Evolutionary conservation across 2,329 filamentous ascomycete species (phyloP).

Genomic region (Colletotrichum eremochloae): DNA sequence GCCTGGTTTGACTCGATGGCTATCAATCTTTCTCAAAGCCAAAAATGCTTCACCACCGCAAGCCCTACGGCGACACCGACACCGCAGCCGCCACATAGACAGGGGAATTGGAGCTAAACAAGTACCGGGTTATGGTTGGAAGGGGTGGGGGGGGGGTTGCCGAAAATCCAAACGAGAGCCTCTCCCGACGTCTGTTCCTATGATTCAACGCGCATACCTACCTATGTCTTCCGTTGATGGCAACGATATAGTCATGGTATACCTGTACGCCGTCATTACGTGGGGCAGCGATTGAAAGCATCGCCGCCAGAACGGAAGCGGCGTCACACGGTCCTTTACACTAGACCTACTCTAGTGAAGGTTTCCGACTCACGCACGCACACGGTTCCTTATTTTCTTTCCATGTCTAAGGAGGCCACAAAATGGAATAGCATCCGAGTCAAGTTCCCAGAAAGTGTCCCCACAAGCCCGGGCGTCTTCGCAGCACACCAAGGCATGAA

Average conservation of each 20-base stretch:
- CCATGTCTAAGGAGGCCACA: constrained; percentile 10
- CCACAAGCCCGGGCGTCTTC: constrained; percentile 8
- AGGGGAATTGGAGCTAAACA: not conserved
- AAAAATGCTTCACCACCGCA: constrained; percentile 19
- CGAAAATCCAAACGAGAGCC: not conserved
- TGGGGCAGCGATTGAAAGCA: not conserved
- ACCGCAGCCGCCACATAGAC: not conserved
- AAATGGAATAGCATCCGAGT: constrained; percentile 30
- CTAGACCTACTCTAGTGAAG: not conserved
- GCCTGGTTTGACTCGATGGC: constrained; percentile 27
- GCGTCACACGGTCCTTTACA: constrained; percentile 14
- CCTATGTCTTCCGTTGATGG: not conserved
- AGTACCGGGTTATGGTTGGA: not conserved
- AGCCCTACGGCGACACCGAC: not conserved
- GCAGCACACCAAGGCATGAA: constrained; percentile 20
- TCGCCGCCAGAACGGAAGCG: not conserved
- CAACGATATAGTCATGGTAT: not conserved
- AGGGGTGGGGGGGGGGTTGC: not conserved
- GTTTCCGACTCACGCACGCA: not conserved
- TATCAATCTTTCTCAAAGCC: constrained; percentile 16
- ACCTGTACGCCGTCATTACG: not conserved
- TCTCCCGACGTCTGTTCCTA: not conserved
- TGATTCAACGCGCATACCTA: not conserved
- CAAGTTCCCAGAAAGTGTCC: constrained; percentile 29
- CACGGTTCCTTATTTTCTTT: constrained; percentile 7